A percentile compares a stretch with the other conserved stretches of the same genome.
phyloP scores from a whole-genome alignment of 345 rosid species.

The Excoecaria agallocha region DNA sequence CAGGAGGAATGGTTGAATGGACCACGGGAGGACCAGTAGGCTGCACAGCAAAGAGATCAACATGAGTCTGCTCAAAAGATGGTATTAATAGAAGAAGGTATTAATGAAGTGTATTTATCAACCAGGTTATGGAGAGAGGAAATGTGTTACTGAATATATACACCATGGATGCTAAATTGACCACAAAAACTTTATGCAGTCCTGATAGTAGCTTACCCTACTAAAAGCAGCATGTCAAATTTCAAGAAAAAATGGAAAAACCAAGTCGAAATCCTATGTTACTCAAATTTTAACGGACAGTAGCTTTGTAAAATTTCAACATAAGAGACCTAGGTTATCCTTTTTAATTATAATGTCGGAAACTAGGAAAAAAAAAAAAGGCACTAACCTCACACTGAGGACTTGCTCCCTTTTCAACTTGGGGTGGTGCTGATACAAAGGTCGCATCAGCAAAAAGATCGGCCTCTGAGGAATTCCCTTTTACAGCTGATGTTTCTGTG shows the following conservation, averaged over 20 bases:
- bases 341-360: not conserved
- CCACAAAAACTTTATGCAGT: not conserved
- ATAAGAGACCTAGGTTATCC: not conserved
- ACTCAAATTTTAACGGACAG: not conserved
- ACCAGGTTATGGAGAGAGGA: not conserved
- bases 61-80: slow-evolving; percentile 42
- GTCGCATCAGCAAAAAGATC: slow-evolving; percentile 96
- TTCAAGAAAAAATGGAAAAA: not conserved
- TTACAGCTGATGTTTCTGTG: slow-evolving; percentile 42
- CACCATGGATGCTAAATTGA: not conserved
- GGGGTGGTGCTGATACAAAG: slow-evolving; percentile 80
- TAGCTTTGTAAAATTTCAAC: not conserved
- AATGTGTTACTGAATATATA: not conserved
- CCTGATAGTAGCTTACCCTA: not conserved
- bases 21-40: slow-evolving; percentile 45
- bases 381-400: slow-evolving; percentile 55
- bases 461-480: slow-evolving; percentile 46
- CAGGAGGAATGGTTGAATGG: slow-evolving; percentile 43
- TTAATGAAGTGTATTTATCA: not conserved
- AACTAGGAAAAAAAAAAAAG: slow-evolving; percentile 7
- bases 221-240: not conserved
- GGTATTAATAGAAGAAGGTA: not conserved
- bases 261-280: not conserved
- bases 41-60: slow-evolving; percentile 54
- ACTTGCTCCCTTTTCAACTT: slow-evolving; percentile 41